Conservation (phyloP, 805 yeast species). For the Yueomyces sinensis region DNA sequence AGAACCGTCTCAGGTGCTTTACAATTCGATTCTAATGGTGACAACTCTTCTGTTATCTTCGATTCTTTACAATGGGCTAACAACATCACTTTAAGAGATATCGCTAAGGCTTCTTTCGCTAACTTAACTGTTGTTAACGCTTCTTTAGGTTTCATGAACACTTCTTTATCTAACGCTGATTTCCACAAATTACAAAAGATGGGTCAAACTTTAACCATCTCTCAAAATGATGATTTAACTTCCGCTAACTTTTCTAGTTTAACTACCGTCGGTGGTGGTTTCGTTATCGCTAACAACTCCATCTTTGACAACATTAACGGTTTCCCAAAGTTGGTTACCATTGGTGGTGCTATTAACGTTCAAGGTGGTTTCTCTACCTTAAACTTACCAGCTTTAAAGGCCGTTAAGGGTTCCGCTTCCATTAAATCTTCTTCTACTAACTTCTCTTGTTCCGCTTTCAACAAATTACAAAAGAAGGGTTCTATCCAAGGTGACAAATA, state of each 20-base stretch:
- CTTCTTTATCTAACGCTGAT: slow-evolving; percentile 44
- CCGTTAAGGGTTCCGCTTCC: slow-evolving; percentile 87
- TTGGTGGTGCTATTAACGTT: slow-evolving; percentile 81
- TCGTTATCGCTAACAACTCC: slow-evolving; percentile 77
- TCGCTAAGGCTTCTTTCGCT: slow-evolving; percentile 57
- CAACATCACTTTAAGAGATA: slow-evolving; percentile 75
- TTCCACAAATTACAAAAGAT: slow-evolving; percentile 42
- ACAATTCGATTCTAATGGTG: slow-evolving; percentile 77
- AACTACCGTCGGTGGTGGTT: slow-evolving; percentile 82
- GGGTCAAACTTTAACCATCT: slow-evolving; percentile 73
- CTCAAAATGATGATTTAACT: slow-evolving; percentile 60
- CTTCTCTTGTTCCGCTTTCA: slow-evolving; percentile 70
- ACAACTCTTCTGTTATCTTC: slow-evolving; percentile 53
- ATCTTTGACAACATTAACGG: slow-evolving; percentile 51
- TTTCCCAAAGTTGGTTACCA: slow-evolving; percentile 57
- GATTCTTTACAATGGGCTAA: slow-evolving; percentile 71
- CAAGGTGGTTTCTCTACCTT: slow-evolving; percentile 74
- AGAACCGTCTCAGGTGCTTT: slow-evolving; percentile 61
- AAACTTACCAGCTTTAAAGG: slow-evolving; percentile 54
- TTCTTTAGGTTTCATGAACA: slow-evolving; percentile 69
- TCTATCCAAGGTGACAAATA: slow-evolving; percentile 85
- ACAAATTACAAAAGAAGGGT: slow-evolving; percentile 59
- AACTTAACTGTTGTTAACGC: slow-evolving; percentile 63
- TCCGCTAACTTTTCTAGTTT: slow-evolving; percentile 57
- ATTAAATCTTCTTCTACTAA: slow-evolving; percentile 58